A percentile compares a stretch with the other conserved stretches of the same genome.
Evolutionary conservation across 1,284 basidiomycete species (phyloP).

Genomic region (Papiliotrema nemorosa): DNA sequence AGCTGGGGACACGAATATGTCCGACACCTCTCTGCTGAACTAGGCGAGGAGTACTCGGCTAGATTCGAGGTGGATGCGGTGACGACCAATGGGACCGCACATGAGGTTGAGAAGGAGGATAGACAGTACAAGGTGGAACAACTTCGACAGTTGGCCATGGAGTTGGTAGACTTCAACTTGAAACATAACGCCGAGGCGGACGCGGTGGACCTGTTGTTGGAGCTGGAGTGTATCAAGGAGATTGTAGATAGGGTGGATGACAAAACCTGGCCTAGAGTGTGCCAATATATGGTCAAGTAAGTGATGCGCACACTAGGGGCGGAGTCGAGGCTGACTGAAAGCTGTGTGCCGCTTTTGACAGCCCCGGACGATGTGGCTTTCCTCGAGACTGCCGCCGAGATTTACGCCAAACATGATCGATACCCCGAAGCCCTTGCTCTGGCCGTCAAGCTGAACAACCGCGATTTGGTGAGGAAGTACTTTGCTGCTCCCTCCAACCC

Average conservation of each 20-base stretch:
- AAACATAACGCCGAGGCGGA: conserved; percentile 97
- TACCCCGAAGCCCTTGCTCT: conserved; percentile 89
- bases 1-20: conserved; percentile 99
- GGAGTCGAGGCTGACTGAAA: conserved; percentile 39
- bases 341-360: conserved; percentile 85
- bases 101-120: conserved; percentile 21
- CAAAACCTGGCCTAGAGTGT: conserved; percentile 82
- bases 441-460: conserved; percentile 81
- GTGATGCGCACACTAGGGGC: conserved; percentile 30
- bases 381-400: conserved; percentile 81
- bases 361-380: conserved; percentile 92
- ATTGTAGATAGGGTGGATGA: conserved; percentile 72
- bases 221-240: conserved; percentile 84
- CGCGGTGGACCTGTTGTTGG: conserved; percentile 92
- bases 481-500: conserved; percentile 83
- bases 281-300: conserved; percentile 93
- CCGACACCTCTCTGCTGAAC: conserved; percentile 91
- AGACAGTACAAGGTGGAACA: conserved; percentile 54
- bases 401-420: conserved; percentile 84
- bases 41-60: conserved; percentile 81
- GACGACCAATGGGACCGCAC: conserved; percentile 2
- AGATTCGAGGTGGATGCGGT: conserved; percentile 51
- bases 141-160: conserved; percentile 70
- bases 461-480: conserved; percentile 71
- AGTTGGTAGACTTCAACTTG: conserved; percentile 88